A percentile compares a stretch with the other conserved stretches of the same genome.
These are phyloP conservation scores for Cylindrodendrum hubeiense DNA, from an alignment of 2,329 filamentous ascomycete genomes.

Conservation along the genomic window DNA sequence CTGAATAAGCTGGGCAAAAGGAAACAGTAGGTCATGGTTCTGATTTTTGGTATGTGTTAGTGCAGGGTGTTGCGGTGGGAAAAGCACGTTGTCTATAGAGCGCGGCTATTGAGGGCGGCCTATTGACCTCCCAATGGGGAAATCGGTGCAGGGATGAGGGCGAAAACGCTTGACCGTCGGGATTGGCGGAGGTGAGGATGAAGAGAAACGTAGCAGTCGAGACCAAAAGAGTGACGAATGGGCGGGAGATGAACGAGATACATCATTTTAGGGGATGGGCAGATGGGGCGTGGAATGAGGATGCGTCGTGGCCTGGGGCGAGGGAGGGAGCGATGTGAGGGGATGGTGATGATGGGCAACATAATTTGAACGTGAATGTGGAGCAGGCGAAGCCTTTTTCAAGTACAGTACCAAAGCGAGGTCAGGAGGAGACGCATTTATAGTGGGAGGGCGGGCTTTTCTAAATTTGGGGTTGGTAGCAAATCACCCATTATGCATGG, in stretches of 20 bases:
- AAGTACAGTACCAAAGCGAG: not conserved
- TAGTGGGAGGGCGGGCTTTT: not conserved
- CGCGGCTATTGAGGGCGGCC: slow-evolving; percentile 15
- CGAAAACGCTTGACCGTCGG: not conserved
- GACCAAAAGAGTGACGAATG: not conserved
- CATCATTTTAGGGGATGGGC: not conserved
- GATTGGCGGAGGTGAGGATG: not conserved
- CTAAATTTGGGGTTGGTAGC: not conserved
- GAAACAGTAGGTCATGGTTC: slow-evolving; percentile 7
- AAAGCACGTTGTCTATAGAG: slow-evolving; percentile 15
- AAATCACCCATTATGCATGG: not conserved
- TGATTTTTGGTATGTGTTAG: slow-evolving; percentile 3
- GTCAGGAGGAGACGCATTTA: not conserved
- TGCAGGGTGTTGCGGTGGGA: not conserved
- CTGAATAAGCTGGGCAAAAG: slow-evolving; percentile 20
- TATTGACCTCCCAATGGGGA: slow-evolving; percentile 20
- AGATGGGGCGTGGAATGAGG: not conserved
- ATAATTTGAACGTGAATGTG: not conserved
- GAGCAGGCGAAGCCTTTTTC: not conserved
- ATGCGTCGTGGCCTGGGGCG: not conserved
- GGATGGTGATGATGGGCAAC: not conserved
- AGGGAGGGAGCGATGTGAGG: not conserved
- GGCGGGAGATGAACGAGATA: not conserved
- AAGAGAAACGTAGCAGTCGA: not conserved
- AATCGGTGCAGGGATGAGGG: slow-evolving; percentile 1